Conservation (phyloP, 352 stramenopile genomes). For the Globisporangium acanthophoron region DNA sequence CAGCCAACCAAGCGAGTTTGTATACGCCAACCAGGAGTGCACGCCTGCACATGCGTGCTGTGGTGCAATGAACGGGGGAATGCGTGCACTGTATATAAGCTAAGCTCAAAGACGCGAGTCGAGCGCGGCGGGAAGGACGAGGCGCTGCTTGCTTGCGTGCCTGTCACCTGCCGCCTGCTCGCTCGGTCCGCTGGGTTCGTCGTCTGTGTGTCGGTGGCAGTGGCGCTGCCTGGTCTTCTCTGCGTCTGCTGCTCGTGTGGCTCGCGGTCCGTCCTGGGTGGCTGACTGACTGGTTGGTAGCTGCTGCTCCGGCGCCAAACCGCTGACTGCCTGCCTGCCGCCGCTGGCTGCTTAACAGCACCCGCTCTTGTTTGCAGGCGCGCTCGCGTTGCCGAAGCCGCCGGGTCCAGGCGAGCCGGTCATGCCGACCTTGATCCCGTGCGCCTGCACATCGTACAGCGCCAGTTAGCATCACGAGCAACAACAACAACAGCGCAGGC, state of each 20-base stretch:
- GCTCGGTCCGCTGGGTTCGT: background rate
- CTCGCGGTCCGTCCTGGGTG: background rate
- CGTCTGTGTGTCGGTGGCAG: background rate
- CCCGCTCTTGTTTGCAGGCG: slow-evolving; percentile 54
- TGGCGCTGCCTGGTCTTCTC: background rate
- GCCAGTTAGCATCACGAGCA: too few relatives aligned
- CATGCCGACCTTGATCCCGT: slow-evolving; percentile 89
- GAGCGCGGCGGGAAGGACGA: background rate
- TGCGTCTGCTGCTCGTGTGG: background rate
- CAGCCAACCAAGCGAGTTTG: too few relatives aligned
- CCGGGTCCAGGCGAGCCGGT: slow-evolving; percentile 69
- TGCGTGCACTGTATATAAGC: slow-evolving; percentile 5
- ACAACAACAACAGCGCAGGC: background rate
- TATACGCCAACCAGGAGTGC: too few relatives aligned
- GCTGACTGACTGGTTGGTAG: background rate
- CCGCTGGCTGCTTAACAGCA: slow-evolving; percentile 55
- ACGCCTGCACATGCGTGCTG: background rate
- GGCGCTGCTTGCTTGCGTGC: background rate
- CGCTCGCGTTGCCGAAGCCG: slow-evolving; percentile 74
- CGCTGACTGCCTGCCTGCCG: background rate
- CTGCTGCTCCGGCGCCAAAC: background rate
- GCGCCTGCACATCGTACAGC: slow-evolving; percentile 32
- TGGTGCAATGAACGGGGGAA: background rate
- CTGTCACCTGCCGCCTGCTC: background rate
- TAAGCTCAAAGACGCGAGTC: background rate